Conservation (phyloP, 164 flowering plant genomes). For the Hamamelis virginiana region DNA sequence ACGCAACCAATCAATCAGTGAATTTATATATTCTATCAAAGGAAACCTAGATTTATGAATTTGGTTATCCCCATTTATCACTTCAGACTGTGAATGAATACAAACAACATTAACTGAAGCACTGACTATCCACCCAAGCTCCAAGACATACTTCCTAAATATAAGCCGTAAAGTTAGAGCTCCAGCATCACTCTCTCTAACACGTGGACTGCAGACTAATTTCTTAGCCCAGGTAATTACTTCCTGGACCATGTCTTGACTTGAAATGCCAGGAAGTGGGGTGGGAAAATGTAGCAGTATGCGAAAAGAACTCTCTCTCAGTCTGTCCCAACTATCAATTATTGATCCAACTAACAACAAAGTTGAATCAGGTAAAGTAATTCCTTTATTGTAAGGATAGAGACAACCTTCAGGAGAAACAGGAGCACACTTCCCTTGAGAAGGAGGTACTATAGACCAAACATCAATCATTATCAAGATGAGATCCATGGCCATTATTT, state of each 20-base stretch:
- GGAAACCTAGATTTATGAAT: conserved; percentile 34
- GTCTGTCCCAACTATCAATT: conserved; percentile 96
- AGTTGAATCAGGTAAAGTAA: conserved; percentile 69
- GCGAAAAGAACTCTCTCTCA: conserved; percentile 82
- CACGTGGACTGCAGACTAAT: conserved; percentile 92
- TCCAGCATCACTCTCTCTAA: conserved; percentile 99
- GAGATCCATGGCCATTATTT: conserved; percentile 97
- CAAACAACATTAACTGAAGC: conserved; percentile 52
- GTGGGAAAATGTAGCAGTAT: conserved; percentile 82
- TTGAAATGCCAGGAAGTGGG: conserved; percentile 89
- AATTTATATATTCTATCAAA: conserved; percentile 61
- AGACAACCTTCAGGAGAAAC: conserved; percentile 34
- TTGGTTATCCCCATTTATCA: conserved; percentile 25
- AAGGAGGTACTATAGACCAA: conserved; percentile 65
- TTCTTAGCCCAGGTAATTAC: conserved; percentile 76
- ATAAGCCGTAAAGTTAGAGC: conserved; percentile 81
- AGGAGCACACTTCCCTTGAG: conserved; percentile 22
- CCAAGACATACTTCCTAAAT: conserved; percentile 87
- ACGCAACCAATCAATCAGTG: conserved; percentile 79
- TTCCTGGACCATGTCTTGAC: conserved; percentile 47
- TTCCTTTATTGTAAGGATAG: conserved; percentile 65
- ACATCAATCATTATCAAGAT: conserved; percentile 69
- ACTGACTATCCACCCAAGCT: conserved; percentile 72
- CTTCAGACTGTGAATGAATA: conserved; percentile 25
- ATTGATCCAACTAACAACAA: conserved; percentile 83